Evolutionary conservation across 768 basidiomycete genomes (phyloP), one percentile per base, ranked within the genome.

Genomic region (Lactarius deliciosus): DNA sequence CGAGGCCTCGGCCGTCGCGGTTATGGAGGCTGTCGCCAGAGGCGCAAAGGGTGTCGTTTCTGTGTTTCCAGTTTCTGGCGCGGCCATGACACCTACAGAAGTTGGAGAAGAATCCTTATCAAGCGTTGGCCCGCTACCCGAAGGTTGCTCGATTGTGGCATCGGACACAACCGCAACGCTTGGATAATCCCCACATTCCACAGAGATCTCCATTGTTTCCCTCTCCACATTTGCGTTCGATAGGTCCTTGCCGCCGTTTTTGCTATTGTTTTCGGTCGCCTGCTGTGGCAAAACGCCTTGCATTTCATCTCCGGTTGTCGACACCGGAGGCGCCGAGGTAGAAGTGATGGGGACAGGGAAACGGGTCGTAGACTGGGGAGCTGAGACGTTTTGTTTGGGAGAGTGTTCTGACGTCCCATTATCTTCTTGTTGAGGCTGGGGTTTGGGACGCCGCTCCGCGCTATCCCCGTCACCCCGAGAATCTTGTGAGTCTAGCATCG

Each of bases 401-500:
- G 43, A 3, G 30, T 38, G 36, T 28, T 20, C 41, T 3, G 25
- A 8, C 47, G 50, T 34, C 6, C n/a, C 28, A 5, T 5, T 45
- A 30, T 20, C 60, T n/a, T 40, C 65, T n/a, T 40, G 47, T 18
- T 63, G 47, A 58, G 22, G 56, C 11, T 50, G 60, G 28, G 61
- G 36, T 8, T 61, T 47, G 25, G 8, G 15, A 56, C 55, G 53
- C 22, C n/a, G 7, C 45, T 8, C 11, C 47, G n/a, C 25, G 45
- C 57, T 57, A 20, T 15, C 40, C 28, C 57, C 59, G 34, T 43
- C 56, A 32, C 54, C 60, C 18, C 22, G 57, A 50, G 54, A 50
- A n/a, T 34, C 43, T 54, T 25, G 65, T 32, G 34, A 20, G 32
- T 41, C 57, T 11, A n/a, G 25, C 22, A 1, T 18, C 9, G 9